Base-by-base conservation (phyloP, 2,329 filamentous ascomycete genomes). In the Cladophialophora exuberans region DNA sequence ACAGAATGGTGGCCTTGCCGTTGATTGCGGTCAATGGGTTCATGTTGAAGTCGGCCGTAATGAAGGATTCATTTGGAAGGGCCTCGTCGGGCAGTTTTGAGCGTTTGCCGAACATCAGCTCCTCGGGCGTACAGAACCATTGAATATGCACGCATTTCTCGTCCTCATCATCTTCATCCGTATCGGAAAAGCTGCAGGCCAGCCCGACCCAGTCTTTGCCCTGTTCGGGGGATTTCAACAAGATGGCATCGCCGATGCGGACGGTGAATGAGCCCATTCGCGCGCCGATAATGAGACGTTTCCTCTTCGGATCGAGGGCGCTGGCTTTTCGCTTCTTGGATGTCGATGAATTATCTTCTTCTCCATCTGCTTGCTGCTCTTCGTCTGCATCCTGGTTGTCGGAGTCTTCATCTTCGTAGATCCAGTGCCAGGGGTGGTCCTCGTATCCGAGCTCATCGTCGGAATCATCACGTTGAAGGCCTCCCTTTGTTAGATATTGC, bases 171-270 rank as follows among this genome's bases (percentile, higher is more conserved):
- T 88, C 85, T 17, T 89, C 81, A 41, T 88, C 85, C 26, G 86
- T 83, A 41, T 93, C 85, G 33, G 86, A 69, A 63, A 99, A 96
- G 38, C 89, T 86, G 65, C 87, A 88, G 48, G 97, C 87, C 59
- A 99, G 85, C 28, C 90, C 94, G 2, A 95, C 88, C 92, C 94
- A 99, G 9, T 91, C 88, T 66, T 95, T 90, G 62, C 90, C 90
- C 35, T 84, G 83, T 3, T 89, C 90, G 33, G 95, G 90, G 1
- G 92, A 90, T 71, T 96, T 95, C 52, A 99, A 79, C 35, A 97
- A 78, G 30, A 97, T 87, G 17, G 84, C 83, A 67, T 99, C 91
- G 39, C 94, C 94, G 31, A 96, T 70, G 50, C 76, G 81, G 73
- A 91, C 96, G 67, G 87, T 82, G 62, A 97, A 96, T 10, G 71